These are phyloP conservation scores for Cyanidioschyzon merolae DNA, from an alignment of 23 red algal genomes.

Conservation along the genomic window DNA sequence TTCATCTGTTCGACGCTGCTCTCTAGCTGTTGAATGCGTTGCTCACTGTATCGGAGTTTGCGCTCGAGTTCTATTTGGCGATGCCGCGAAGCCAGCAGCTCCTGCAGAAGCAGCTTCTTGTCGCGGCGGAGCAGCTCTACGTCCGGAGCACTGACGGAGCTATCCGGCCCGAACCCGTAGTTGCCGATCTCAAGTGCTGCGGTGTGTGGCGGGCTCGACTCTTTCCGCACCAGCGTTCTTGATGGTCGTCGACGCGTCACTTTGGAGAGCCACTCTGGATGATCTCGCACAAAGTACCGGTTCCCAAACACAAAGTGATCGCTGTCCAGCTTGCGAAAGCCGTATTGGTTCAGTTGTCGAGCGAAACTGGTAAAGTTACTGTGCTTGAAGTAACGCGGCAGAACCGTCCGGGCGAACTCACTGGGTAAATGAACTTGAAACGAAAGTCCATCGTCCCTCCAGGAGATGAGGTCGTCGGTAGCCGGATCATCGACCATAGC, in stretches of 20 bases:
- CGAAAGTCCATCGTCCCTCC: constrained; percentile 38
- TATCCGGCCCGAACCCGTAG: constrained; percentile 50
- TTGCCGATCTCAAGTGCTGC: constrained; percentile 68
- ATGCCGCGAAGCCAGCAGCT: constrained; percentile 73
- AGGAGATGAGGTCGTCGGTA: constrained; percentile 51
- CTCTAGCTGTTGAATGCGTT: constrained; percentile 54
- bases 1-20: constrained; percentile 58
- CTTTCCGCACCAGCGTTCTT: background rate
- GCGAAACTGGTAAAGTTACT: constrained; percentile 88
- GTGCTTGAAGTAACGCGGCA: constrained; percentile 90
- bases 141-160: background rate
- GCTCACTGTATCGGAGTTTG: constrained; percentile 50
- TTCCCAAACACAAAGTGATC: constrained; percentile 88
- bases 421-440: constrained; percentile 89
- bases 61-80: constrained; percentile 60
- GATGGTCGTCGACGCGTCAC: constrained; percentile 45
- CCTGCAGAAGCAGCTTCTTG: constrained; percentile 68
- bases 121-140: constrained; percentile 70
- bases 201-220: background rate
- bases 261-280: constrained; percentile 50
- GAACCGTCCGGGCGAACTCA: constrained; percentile 76
- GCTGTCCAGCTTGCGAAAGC: constrained; percentile 87
- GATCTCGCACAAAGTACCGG: constrained; percentile 59
- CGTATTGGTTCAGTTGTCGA: constrained; percentile 95
- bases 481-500: constrained; percentile 78